Percentiles rank a stretch among this genome's conserved stretches.
phyloP scores from a whole-genome alignment of 2,329 filamentous ascomycete species.

The Fusarium xyrophilum region DNA sequence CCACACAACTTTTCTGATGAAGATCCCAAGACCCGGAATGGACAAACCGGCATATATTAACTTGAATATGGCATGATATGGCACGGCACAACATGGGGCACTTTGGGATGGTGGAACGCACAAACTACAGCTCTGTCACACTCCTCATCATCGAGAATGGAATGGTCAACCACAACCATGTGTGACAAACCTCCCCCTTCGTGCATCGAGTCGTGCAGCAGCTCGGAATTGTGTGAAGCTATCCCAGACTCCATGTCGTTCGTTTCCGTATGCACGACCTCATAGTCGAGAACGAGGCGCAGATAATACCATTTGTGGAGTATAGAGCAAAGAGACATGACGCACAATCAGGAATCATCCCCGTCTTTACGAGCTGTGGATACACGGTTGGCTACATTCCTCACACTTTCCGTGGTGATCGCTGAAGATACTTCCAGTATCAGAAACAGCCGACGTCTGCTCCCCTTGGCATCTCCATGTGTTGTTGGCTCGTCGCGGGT shows the following conservation, averaged over 20 bases:
- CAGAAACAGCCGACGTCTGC: conserved; percentile 29
- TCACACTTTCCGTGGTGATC: conserved; percentile 11
- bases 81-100: conserved; percentile 32
- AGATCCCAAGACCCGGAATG: conserved; percentile 23
- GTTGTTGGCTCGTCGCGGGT: conserved; percentile 31
- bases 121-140: conserved; percentile 22
- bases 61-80: conserved; percentile 30
- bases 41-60: conserved; percentile 26
- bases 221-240: conserved; percentile 30
- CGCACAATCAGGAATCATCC: conserved; percentile 15
- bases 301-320: conserved; percentile 21
- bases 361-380: conserved; percentile 17
- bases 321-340: conserved; percentile 13
- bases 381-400: conserved; percentile 25
- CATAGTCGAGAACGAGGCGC: conserved; percentile 2
- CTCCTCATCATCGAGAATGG: conserved; percentile 19
- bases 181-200: conserved; percentile 29
- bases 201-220: conserved; percentile 36
- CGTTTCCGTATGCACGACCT: conserved; percentile 22
- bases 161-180: conserved; percentile 29
- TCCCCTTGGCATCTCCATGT: conserved; percentile 5
- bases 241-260: conserved; percentile 23
- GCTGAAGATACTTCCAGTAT: conserved; percentile 27
- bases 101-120: conserved; percentile 16
- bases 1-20: conserved; percentile 14